Percentiles rank a stretch among this genome's conserved stretches.
phyloP scores from a whole-genome alignment of 306 rosid species.

The Prunus mira region DNA sequence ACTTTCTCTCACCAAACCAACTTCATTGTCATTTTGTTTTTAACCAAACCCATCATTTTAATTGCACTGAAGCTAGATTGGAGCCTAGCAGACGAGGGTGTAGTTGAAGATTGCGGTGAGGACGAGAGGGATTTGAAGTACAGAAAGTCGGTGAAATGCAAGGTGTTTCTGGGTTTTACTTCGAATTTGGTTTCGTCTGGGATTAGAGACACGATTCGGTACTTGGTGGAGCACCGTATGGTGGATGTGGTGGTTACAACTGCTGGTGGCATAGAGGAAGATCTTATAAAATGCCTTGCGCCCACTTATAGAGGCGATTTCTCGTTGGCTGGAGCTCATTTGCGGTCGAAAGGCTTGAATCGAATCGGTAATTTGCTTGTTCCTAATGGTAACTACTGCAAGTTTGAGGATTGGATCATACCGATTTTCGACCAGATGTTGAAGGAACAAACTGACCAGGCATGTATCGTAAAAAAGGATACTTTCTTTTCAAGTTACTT shows the following conservation, averaged over 20 bases:
- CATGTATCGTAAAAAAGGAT: conserved; percentile 12
- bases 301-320: conserved; percentile 86
- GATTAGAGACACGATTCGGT: conserved; percentile 79
- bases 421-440: conserved; percentile 91
- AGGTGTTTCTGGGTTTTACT: conserved; percentile 88
- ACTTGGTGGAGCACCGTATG: conserved; percentile 78
- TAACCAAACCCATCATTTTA: neutral
- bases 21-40: neutral
- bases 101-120: conserved; percentile 51
- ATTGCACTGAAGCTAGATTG: conserved; percentile 74
- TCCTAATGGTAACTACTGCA: conserved; percentile 88
- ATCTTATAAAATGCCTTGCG: conserved; percentile 89
- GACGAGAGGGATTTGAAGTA: conserved; percentile 48
- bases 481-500: neutral
- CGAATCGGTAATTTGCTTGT: conserved; percentile 91
- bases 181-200: conserved; percentile 94
- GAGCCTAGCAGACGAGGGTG: conserved; percentile 72
- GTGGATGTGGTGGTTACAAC: conserved; percentile 93
- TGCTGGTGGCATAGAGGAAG: conserved; percentile 93
- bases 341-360: conserved; percentile 87
- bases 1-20: conserved; percentile 2
- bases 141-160: conserved; percentile 58
- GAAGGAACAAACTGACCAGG: conserved; percentile 72
- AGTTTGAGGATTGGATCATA: conserved; percentile 94
- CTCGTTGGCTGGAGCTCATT: conserved; percentile 61